Percentiles rank a stretch among this genome's conserved stretches.
phyloP scores from a whole-genome alignment of 2,329 filamentous ascomycete genomes.

The Niveomyces coronatus region DNA sequence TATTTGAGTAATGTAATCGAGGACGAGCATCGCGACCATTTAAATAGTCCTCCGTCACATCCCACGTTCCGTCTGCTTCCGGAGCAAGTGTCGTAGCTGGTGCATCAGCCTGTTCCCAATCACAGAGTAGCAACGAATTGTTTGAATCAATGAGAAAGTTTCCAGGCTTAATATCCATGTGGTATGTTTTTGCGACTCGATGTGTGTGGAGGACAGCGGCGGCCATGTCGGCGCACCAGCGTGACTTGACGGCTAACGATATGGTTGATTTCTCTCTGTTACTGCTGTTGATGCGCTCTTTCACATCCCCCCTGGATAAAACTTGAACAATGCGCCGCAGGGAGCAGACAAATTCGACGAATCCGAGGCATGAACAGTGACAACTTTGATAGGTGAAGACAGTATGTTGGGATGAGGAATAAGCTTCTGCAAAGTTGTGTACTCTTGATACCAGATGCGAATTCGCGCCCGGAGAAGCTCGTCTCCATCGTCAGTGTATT shows the following conservation, averaged over 20 bases:
- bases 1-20: conserved; percentile 12
- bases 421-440: conserved; percentile 3
- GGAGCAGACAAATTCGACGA: background rate
- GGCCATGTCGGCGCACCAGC: conserved; percentile 17
- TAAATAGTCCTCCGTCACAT: background rate
- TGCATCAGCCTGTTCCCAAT: conserved; percentile 19
- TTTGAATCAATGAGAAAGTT: conserved; percentile 17
- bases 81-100: conserved; percentile 12
- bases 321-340: conserved; percentile 13
- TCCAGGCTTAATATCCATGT: conserved; percentile 22
- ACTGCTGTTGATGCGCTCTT: conserved; percentile 11
- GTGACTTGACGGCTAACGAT: conserved; percentile 11
- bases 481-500: too few relatives aligned
- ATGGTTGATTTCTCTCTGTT: conserved; percentile 10
- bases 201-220: conserved; percentile 15
- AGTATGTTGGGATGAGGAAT: conserved; percentile 14
- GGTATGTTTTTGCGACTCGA: conserved; percentile 14
- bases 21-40: background rate
- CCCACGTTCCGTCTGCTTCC: conserved; percentile 3
- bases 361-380: conserved; percentile 6
- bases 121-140: conserved; percentile 14
- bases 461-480: background rate
- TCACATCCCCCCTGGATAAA: conserved; percentile 11
- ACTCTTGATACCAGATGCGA: conserved; percentile 3
- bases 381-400: conserved; percentile 10